A percentile compares a stretch with the other conserved stretches of the same genome.
phyloP scores from a whole-genome alignment of 2,329 filamentous ascomycete genomes.

The Colletotrichum liriopes region DNA sequence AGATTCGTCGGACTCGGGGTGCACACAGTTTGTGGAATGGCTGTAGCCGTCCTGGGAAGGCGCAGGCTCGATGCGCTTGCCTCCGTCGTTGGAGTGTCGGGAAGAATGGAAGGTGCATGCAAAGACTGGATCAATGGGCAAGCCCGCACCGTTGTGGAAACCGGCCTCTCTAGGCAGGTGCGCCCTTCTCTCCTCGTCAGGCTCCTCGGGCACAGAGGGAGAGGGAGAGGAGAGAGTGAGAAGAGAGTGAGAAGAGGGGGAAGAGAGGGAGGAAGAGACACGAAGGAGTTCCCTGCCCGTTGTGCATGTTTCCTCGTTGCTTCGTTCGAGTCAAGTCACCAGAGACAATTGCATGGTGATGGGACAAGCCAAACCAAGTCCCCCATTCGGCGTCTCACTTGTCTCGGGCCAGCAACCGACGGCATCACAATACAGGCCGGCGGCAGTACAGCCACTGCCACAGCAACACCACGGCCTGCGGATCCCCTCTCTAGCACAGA shows the following conservation, averaged over 20 bases:
- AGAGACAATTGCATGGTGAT: neutral
- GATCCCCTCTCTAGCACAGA: too few species aligned
- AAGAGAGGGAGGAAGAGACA: too few species aligned
- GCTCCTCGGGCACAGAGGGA: neutral
- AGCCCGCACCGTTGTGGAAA: neutral
- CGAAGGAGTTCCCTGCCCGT: neutral
- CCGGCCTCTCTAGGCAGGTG: neutral
- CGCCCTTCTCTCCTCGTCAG: neutral
- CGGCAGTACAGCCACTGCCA: too few species aligned
- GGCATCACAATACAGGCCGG: neutral
- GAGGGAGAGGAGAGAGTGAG: neutral
- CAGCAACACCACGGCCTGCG: too few species aligned
- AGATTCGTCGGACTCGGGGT: neutral
- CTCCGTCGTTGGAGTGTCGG: neutral
- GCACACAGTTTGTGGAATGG: neutral
- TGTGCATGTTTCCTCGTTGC: neutral
- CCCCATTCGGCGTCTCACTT: neutral
- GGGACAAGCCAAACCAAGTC: neutral
- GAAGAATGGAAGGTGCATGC: constrained; percentile 21
- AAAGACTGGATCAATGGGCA: constrained; percentile 1
- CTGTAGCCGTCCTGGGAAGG: neutral
- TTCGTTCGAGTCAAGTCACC: neutral
- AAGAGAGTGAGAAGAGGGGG: too few species aligned
- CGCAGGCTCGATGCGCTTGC: neutral
- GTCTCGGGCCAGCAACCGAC: neutral